Conservation (phyloP, 208 protist species). For the Acanthamoeba healyi region DNA sequence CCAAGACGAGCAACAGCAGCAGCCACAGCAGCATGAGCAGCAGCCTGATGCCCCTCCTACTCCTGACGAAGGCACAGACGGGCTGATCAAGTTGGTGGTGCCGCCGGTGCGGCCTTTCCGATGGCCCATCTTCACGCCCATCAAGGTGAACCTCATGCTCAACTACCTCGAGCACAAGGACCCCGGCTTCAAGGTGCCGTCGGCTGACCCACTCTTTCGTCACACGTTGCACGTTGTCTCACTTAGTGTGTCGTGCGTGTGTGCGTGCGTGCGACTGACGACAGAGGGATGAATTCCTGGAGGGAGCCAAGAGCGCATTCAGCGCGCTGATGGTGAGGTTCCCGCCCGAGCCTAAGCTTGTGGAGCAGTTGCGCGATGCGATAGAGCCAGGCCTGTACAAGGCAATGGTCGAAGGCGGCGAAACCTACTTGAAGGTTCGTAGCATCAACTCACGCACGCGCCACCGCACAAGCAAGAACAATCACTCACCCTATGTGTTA, state of each 20-base stretch:
- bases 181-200: not conserved
- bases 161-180: constrained; percentile 18
- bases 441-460: not conserved
- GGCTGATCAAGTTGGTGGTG: too few species aligned
- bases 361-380: not conserved
- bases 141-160: not conserved
- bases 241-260: not conserved
- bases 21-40: too few species aligned
- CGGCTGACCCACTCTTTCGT: not conserved
- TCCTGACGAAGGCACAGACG: not conserved
- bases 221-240: not conserved
- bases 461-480: too few species aligned
- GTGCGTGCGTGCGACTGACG: too few species aligned
- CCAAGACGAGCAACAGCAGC: too few species aligned
- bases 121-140: not conserved
- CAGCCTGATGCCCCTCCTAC: not conserved
- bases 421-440: not conserved
- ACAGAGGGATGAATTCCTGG: not conserved
- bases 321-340: not conserved
- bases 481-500: too few species aligned
- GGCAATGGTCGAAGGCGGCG: not conserved
- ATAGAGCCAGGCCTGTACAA: not conserved
- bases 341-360: not conserved
- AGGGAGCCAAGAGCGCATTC: not conserved
- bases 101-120: not conserved